These are phyloP conservation scores for Hibiscus mutabilis DNA, from an alignment of 345 rosid genomes.

Conservation along the genomic window DNA sequence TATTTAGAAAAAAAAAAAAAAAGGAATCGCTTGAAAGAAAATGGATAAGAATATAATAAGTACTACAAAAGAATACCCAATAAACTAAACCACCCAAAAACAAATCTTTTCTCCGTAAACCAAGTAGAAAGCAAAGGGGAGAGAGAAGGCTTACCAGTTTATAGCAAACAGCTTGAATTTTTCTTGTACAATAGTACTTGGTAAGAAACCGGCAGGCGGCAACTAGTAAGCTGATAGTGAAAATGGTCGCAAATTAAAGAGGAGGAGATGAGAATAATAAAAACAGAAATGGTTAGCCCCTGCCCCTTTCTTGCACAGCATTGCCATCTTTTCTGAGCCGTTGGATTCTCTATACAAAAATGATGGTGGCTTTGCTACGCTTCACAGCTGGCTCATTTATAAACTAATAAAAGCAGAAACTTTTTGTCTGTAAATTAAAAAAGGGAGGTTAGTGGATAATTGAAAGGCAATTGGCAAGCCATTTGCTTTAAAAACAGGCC, in stretches of 20 bases:
- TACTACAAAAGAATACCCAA: not conserved
- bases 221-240: not conserved
- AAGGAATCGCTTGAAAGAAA: not conserved
- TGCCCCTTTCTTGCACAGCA: slow-evolving; percentile 12
- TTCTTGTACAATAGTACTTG: not conserved
- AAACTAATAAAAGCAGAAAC: too few relatives aligned
- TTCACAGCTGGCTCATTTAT: not conserved
- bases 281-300: slow-evolving; percentile 13
- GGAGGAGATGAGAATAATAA: too few relatives aligned
- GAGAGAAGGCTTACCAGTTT: slow-evolving; percentile 7
- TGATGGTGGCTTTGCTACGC: slow-evolving; percentile 7
- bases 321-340: slow-evolving; percentile 30
- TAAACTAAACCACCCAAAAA: slow-evolving; percentile 5
- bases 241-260: not conserved
- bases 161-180: not conserved
- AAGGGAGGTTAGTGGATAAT: not conserved
- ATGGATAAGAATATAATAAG: too few relatives aligned
- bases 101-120: not conserved
- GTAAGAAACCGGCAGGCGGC: not conserved
- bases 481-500: not conserved
- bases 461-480: not conserved
- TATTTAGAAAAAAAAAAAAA: not conserved
- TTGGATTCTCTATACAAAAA: slow-evolving; percentile 22
- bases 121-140: not conserved
- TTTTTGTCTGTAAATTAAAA: too few relatives aligned